Evolutionary conservation across 208 protist species (phyloP), one percentile per base, ranked within the genome.

Genomic region (Vickermania ingenoplastis): DNA sequence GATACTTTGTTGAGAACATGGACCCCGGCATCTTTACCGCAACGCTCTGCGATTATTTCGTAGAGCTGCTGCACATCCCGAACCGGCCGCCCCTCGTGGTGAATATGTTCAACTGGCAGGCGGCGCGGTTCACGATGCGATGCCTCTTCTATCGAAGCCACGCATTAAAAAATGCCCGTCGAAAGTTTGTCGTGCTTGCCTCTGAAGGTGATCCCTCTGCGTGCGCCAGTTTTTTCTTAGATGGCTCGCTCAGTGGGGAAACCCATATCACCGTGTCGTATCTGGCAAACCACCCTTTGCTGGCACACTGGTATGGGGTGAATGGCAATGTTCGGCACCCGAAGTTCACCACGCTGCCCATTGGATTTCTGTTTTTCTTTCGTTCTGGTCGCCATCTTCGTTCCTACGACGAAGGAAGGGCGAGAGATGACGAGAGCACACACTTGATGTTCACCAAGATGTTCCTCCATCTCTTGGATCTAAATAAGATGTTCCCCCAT

Each of bases 1-100:
- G 36, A n/a, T 45, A 45, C 36, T 45, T 45, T 45, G 36, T 45
- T 45, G 36, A 45, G 36, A 45, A 45, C 17, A 45, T 45, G 36
- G 36, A 45, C 17, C 36, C 36, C 17, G 36, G 36, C 36, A 45
- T 45, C 36, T 45, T 45, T 45, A 45, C 36, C 7, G 36, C 36
- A n/a, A 7, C 11, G 11, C 36, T 45, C 11, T 45, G 36, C 17
- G 36, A 45, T 17, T 45, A 45, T 17, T 45, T 45, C 36, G 36
- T 45, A 17, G 36, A 45, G 36, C 36, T 45, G 11, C 7, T 45
- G 36, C 36, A 45, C 17, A n/a, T 45, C 11, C 36, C 36, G 36
- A 45, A 45, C 36, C 7, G 7, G 36, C 36, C 36, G 36, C 36
- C 36, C 11, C 17, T 45, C 11, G 36, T 45, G 36, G 36, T 45